These are phyloP conservation scores for Ogataea henricii DNA, from an alignment of 805 yeast species.

Conservation along the genomic window DNA sequence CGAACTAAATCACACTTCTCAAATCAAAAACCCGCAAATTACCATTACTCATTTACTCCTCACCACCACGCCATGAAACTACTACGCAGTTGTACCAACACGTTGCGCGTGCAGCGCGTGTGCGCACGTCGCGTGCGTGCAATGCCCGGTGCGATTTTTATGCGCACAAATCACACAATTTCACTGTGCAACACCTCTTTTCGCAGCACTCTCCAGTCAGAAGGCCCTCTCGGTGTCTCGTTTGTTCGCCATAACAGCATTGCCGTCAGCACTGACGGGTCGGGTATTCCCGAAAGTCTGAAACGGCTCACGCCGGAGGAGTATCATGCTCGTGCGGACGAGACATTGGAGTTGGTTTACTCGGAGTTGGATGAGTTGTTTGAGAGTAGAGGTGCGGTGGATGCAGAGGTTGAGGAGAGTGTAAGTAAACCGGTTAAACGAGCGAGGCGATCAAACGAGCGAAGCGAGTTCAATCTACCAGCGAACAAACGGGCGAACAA, in stretches of 20 bases:
- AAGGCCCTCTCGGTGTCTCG: too few relatives aligned
- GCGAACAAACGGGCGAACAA: too few relatives aligned
- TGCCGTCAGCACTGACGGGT: conserved; percentile 51
- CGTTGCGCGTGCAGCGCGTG: not conserved
- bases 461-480: too few relatives aligned
- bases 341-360: conserved; percentile 66
- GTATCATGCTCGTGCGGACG: conserved; percentile 67
- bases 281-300: conserved; percentile 52
- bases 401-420: conserved; percentile 73
- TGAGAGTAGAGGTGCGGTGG: conserved; percentile 46
- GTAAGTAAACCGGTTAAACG: conserved; percentile 31
- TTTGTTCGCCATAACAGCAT: conserved; percentile 31
- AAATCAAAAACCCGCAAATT: conserved; percentile 3
- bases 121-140: too few relatives aligned
- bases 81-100: not conserved
- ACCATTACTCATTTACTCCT: not conserved
- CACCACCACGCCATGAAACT: not conserved
- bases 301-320: conserved; percentile 47
- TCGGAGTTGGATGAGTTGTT: conserved; percentile 68
- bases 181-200: not conserved
- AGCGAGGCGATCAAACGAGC: too few relatives aligned
- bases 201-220: too few relatives aligned
- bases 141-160: too few relatives aligned
- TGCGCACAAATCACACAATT: too few relatives aligned
- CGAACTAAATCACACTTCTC: too few relatives aligned